Percentiles rank a stretch among this genome's conserved stretches.
Evolutionary conservation across 805 yeast genomes (phyloP).

Genomic region (Zygoascus biomembranicola): DNA sequence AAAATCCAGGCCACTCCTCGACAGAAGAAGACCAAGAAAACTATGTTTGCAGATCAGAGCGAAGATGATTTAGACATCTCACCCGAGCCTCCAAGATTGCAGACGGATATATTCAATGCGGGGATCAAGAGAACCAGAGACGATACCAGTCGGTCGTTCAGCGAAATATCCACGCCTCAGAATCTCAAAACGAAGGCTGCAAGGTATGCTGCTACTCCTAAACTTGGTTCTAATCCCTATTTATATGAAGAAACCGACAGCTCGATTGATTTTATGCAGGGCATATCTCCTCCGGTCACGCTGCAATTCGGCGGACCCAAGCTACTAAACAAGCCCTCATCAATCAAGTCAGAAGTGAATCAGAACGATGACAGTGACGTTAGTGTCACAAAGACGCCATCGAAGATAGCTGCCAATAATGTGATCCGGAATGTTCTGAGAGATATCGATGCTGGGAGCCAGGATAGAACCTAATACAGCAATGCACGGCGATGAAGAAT

Average conservation of each 20-base stretch:
- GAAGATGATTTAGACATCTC: constrained; percentile 4
- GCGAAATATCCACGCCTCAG: constrained; percentile 3
- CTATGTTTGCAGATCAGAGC: constrained; percentile 1
- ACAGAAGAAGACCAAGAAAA: not conserved
- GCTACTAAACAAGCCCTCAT: not conserved
- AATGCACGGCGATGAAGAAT: no score
- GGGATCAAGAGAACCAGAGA: not conserved
- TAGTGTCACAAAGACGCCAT: constrained; percentile 16
- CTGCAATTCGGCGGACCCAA: constrained; percentile 11
- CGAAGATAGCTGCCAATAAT: constrained; percentile 16
- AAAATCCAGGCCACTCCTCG: constrained; percentile 29
- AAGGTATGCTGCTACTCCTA: constrained; percentile 10
- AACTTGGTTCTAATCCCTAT: not conserved
- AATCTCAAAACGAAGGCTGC: constrained; percentile 1
- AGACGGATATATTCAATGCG: not conserved
- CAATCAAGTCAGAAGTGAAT: not conserved
- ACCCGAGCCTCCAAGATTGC: constrained; percentile 5
- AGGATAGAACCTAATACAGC: constrained; percentile 5
- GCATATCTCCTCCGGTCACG: constrained; percentile 22
- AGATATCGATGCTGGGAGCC: constrained; percentile 12
- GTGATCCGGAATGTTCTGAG: constrained; percentile 18
- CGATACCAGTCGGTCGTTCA: not conserved
- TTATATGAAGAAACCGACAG: constrained; percentile 6
- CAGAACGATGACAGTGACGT: not conserved
- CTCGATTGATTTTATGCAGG: constrained; percentile 11